Evolutionary conservation across 805 yeast genomes (phyloP), one percentile per base, ranked within the genome.

Genomic region (Spathaspora arborariae): DNA sequence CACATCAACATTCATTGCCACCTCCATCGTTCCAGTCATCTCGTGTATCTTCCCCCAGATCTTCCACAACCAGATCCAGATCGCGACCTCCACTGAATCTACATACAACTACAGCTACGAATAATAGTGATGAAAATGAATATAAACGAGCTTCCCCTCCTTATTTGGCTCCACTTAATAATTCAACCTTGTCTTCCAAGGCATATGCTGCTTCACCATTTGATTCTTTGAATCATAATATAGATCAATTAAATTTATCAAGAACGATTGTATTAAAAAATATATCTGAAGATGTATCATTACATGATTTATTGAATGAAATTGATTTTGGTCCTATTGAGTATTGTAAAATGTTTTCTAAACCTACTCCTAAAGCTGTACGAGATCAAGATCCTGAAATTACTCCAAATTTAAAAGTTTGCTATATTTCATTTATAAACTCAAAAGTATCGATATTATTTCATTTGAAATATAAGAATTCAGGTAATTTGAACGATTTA

Each of bases 281-380:
- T 48, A 49, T 72, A 24, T 47, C 54, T 35, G 51, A 55, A 7
- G 55, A 54, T 16, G 45, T 70, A 20, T 42, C 62, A 1, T 49
- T 70, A 24, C 52, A 57, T 10, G 64, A 68, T 18, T 58, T 78
- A 15, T 59, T 80, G 38, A 72, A 78, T 40, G 61, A 66, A 26
- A 69, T 83, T 8, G 78, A 77, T 38, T 72, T 59, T 57, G 88
- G 86, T 3, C 85, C 88, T 0, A 72, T 84, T 30, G 90, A 84
- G 59, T 78, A 78, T 54, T 72, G 81, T 50, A 72, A 74, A 45
- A 58, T 78, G 47, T 60, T 70, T 47, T 56, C 65, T 15, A 62
- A 56, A 35, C 58, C 62, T 11, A 59, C 68, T 7, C 65, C 67
- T 8, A 50, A 61, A 13, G 18, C 33, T 3, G 19, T 49, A 2